These are phyloP conservation scores for Fraxinus quadrangulata DNA, from an alignment of 257 asterid genomes.

Conservation along the genomic window DNA sequence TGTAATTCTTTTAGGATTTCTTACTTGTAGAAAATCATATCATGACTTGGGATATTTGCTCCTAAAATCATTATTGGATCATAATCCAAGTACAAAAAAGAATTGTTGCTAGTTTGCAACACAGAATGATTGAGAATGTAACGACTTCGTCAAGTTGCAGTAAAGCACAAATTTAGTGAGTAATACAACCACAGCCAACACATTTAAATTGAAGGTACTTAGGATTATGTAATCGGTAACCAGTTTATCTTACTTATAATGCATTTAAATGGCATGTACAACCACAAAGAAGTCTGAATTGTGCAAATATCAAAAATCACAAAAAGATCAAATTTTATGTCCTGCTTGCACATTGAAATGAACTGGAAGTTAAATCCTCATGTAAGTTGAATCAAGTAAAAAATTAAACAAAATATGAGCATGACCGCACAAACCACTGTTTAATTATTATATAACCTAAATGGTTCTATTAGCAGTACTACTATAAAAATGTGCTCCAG, in stretches of 20 bases:
- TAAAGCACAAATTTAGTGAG: not conserved
- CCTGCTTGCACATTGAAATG: not conserved
- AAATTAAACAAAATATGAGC: not conserved
- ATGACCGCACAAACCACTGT: not conserved
- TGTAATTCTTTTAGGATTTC: slow-evolving; percentile 10
- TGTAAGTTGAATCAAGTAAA: not conserved
- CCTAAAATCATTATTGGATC: too few relatives aligned
- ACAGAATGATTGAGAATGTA: not conserved
- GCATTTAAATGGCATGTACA: not conserved
- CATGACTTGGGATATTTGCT: too few relatives aligned
- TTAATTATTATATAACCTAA: too few relatives aligned
- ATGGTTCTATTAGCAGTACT: too few relatives aligned
- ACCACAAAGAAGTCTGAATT: not conserved
- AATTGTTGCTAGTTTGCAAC: not conserved
- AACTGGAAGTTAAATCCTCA: not conserved
- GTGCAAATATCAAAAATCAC: not conserved
- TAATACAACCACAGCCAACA: not conserved
- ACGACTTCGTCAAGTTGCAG: not conserved
- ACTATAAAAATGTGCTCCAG: not conserved
- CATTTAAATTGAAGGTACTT: not conserved
- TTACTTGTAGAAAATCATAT: too few relatives aligned
- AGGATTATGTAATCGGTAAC: not conserved
- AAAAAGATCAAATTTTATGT: not conserved
- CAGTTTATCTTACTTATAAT: not conserved
- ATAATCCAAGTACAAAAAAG: not conserved